Percentiles rank a stretch among this genome's conserved stretches.
Evolutionary conservation across 1,284 basidiomycete species (phyloP).

Genomic region (Boletus holoroseus): DNA sequence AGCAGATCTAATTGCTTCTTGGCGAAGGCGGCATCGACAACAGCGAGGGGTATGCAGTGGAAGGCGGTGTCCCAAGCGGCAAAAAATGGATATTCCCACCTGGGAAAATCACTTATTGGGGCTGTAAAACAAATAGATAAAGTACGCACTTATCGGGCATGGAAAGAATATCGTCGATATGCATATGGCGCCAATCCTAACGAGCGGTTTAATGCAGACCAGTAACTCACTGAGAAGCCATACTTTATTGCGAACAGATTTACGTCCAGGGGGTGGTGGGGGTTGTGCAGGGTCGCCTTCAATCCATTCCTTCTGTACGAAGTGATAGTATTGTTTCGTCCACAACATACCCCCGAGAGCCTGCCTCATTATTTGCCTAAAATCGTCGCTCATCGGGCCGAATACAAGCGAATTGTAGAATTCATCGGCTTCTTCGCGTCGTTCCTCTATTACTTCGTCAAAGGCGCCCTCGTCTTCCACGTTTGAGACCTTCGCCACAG

Average conservation of each 20-base stretch:
- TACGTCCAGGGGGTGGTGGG: conserved; percentile 85
- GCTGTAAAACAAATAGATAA: neutral
- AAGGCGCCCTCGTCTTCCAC: conserved; percentile 88
- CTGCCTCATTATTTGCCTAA: conserved; percentile 95
- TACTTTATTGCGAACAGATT: conserved; percentile 80
- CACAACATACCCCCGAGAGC: conserved; percentile 98
- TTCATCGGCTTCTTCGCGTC: conserved; percentile 90
- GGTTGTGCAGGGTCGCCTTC: conserved; percentile 94
- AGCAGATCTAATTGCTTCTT: conserved; percentile 97
- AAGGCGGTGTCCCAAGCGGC: conserved; percentile 96
- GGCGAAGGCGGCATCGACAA: conserved; percentile 91
- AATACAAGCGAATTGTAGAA: conserved; percentile 83
- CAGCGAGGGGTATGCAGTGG: conserved; percentile 94
- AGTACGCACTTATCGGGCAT: conserved; percentile 90
- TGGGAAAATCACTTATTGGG: conserved; percentile 26
- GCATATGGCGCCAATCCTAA: conserved; percentile 91
- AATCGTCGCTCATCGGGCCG: conserved; percentile 84
- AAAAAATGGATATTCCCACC: conserved; percentile 98
- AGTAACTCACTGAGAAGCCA: neutral
- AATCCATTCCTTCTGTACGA: conserved; percentile 94
- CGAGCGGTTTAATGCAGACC: conserved; percentile 2
- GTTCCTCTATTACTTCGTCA: conserved; percentile 84
- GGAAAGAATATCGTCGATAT: conserved; percentile 92
- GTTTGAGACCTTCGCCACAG: conserved; percentile 69
- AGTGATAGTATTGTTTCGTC: conserved; percentile 97